These are phyloP conservation scores for Coemansia sp. DNA, from an alignment of 192 early-diverging fungal genomes.

Conservation along the genomic window DNA sequence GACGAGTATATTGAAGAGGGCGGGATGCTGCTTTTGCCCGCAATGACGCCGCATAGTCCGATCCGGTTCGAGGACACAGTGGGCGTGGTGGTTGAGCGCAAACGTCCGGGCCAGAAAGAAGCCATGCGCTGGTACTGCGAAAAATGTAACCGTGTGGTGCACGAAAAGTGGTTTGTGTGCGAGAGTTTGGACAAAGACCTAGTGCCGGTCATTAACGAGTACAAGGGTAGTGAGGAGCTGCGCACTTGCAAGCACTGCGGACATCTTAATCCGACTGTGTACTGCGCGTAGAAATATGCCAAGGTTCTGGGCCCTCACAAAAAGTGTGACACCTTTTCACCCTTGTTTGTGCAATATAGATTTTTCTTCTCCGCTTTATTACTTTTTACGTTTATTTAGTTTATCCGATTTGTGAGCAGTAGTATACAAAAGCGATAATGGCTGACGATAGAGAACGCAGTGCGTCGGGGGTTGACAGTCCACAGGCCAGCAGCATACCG, in stretches of 20 bases:
- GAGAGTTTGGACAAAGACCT: conserved; percentile 85
- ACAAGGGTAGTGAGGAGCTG: conserved; percentile 61
- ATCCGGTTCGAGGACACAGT: conserved; percentile 90
- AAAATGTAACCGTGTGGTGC: conserved; percentile 75
- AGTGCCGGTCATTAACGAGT: conserved; percentile 89
- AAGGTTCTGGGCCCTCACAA: neutral
- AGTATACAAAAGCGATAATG: neutral
- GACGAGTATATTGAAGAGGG: conserved; percentile 89
- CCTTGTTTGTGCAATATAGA: too few species aligned
- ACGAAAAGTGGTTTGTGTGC: conserved; percentile 90
- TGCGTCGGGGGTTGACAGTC: neutral
- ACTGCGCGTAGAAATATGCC: neutral
- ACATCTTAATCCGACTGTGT: conserved; percentile 54
- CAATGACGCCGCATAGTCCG: conserved; percentile 92
- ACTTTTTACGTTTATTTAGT: conserved; percentile 2
- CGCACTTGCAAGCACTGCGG: conserved; percentile 80
- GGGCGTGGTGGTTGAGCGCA: conserved; percentile 93
- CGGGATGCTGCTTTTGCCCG: conserved; percentile 95
- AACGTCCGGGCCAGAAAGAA: conserved; percentile 75
- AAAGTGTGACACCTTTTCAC: too few species aligned
- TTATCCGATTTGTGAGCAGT: neutral
- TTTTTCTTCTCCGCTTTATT: neutral
- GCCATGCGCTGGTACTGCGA: conserved; percentile 94
- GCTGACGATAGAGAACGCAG: neutral
- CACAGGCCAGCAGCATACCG: conserved; percentile 17